Base-by-base conservation (phyloP, 2,329 filamentous ascomycete genomes). In the Neocucurbitaria cava region DNA sequence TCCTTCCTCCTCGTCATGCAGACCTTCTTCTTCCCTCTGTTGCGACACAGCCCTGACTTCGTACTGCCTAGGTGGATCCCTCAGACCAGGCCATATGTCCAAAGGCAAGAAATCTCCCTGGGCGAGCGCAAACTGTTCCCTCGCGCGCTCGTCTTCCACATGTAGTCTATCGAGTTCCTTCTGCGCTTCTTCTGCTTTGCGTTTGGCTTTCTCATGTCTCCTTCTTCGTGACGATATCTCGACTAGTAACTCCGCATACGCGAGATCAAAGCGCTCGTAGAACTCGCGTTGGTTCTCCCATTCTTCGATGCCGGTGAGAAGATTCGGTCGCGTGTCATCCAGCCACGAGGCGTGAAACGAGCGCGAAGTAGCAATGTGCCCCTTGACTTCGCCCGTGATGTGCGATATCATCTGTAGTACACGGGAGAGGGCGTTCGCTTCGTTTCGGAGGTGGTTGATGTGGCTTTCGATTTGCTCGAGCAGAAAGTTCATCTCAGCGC, bases 21-120 rank as follows among this genome's bases (percentile, higher is more conserved):
- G 36, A 13, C 48, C 59, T 5, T 62, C 59, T 21, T 70, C 66
- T 18, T 60, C 56, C 1, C 60, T 63, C 3, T 49, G 39, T n/a
- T 50, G 28, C 8, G 52, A 23, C 17, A 74, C 56, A 15, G 66
- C 52, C n/a, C 55, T 65, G 7, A 76, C 69, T 51, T 74, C 69
- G 44, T 75, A 76, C 46, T 61, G 65, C 26, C 70, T 58, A 9
- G 73, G 72, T n/a, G 69, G 65, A 48, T 75, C 72, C 44, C 65
- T 62, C 42, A 75, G 44, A 1, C 89, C 90, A 0, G 87, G 88
- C 92, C 92, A 97, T 20, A 97, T 85, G 72, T 97, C 92, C 0
- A 89, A 88, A 0, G 95, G 95, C 10, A 99, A 77, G 71, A 87
- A 96, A 60, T 96, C 91, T 7, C 92, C 93, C 11, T 95, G 88